These are phyloP conservation scores for Dorcoceras hygrometricum DNA, from an alignment of 257 asterid genomes.

Conservation along the genomic window DNA sequence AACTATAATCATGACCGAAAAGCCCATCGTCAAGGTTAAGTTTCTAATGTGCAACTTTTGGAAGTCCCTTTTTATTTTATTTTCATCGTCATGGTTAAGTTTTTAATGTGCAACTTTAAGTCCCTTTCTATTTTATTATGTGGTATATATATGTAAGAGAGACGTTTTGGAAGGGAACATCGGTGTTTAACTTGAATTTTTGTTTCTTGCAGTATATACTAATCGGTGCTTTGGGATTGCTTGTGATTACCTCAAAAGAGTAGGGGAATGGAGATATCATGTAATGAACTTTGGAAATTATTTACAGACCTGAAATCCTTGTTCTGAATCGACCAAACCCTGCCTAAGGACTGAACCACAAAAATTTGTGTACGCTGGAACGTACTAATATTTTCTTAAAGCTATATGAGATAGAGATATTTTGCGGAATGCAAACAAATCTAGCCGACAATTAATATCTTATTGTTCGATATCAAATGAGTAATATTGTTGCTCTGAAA, in stretches of 20 bases:
- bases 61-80: neutral
- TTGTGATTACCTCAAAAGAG: conserved; percentile 93
- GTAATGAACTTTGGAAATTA: conserved; percentile 7
- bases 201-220: conserved; percentile 66
- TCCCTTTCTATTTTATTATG: neutral
- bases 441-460: neutral
- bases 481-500: neutral
- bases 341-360: neutral
- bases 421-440: neutral
- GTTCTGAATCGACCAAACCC: neutral
- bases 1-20: conserved; percentile 96
- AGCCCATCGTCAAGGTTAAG: conserved; percentile 92
- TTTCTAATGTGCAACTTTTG: conserved; percentile 7
- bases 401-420: neutral
- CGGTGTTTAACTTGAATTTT: conserved; percentile 18
- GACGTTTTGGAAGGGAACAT: neutral
- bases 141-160: neutral
- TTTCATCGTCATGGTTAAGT: conserved; percentile 76
- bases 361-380: neutral
- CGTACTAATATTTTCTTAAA: neutral
- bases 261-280: conserved; percentile 26
- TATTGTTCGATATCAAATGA: neutral
- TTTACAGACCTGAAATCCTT: neutral
- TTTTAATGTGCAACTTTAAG: conserved; percentile 3
- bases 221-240: conserved; percentile 88